These are phyloP conservation scores for Paracorniculantispora psalliotae DNA, from an alignment of 2,329 filamentous ascomycete genomes.

Conservation along the genomic window DNA sequence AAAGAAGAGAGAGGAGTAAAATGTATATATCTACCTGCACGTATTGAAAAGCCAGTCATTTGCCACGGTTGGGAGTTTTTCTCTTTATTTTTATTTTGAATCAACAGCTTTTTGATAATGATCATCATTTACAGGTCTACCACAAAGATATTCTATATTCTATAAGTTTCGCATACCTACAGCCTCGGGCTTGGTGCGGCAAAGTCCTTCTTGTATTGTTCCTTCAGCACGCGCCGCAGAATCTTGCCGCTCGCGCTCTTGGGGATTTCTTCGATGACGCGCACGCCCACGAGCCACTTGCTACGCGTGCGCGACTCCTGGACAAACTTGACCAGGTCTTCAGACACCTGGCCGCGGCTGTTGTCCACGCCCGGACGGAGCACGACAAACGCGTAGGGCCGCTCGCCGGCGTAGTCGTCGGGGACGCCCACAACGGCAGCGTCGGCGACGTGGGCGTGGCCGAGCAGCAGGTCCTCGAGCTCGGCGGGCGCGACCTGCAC, in stretches of 20 bases:
- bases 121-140: background rate
- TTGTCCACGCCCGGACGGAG: conserved; percentile 58
- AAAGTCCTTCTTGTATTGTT: background rate
- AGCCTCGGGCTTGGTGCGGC: background rate
- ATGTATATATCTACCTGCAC: background rate
- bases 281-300: conserved; percentile 51
- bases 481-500: conserved; percentile 80
- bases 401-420: conserved; percentile 55
- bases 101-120: background rate
- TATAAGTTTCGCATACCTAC: background rate
- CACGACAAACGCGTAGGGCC: conserved; percentile 59
- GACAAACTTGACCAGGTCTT: conserved; percentile 44
- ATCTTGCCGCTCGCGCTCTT: conserved; percentile 65
- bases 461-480: conserved; percentile 73
- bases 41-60: background rate
- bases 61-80: background rate
- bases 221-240: conserved; percentile 38
- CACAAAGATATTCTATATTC: background rate
- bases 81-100: too few species aligned
- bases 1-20: background rate
- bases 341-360: conserved; percentile 24
- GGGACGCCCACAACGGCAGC: conserved; percentile 73
- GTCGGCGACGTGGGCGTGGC: conserved; percentile 70
- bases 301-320: conserved; percentile 53
- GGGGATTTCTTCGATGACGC: conserved; percentile 54